These are phyloP conservation scores for Plicaturopsis crispa DNA, from an alignment of 768 basidiomycete genomes.

Conservation along the genomic window DNA sequence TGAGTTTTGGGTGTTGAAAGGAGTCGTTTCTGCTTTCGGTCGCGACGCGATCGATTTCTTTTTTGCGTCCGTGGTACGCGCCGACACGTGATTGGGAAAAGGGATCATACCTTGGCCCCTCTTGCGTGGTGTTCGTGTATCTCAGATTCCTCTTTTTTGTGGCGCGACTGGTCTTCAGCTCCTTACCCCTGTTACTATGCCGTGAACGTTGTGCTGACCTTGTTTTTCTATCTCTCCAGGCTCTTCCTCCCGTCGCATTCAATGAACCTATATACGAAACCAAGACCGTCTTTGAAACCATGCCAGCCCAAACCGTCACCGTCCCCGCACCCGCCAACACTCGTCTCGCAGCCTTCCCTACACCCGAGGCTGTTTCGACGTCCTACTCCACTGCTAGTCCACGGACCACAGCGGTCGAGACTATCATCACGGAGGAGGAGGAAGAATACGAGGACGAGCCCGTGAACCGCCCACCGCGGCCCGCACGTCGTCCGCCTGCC, in stretches of 20 bases:
- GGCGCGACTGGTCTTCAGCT: slow-evolving; percentile 31
- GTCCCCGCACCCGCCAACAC: slow-evolving; percentile 76
- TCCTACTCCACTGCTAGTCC: slow-evolving; percentile 56
- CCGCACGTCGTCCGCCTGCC: slow-evolving; percentile 41
- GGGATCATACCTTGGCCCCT: slow-evolving; percentile 17
- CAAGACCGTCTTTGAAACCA: slow-evolving; percentile 53
- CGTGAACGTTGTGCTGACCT: slow-evolving; percentile 25
- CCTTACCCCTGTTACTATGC: slow-evolving; percentile 15
- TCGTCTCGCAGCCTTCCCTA: slow-evolving; percentile 65
- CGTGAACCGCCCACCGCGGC: slow-evolving; percentile 33
- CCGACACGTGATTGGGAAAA: slow-evolving; percentile 18
- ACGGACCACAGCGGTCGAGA: slow-evolving; percentile 66
- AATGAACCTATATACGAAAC: slow-evolving; percentile 35
- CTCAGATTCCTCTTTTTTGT: slow-evolving; percentile 13
- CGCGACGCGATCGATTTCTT: slow-evolving; percentile 21
- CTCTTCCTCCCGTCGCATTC: slow-evolving; percentile 31
- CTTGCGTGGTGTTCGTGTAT: slow-evolving; percentile 32
- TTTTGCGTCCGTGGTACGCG: slow-evolving; percentile 13
- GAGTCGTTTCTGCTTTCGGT: slow-evolving; percentile 29
- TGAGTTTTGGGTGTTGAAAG: slow-evolving; percentile 14
- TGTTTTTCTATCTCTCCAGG: slow-evolving; percentile 23
- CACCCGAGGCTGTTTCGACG: slow-evolving; percentile 56
- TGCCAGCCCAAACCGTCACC: slow-evolving; percentile 53
- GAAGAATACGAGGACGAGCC: slow-evolving; percentile 34
- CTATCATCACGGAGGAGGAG: slow-evolving; percentile 54